Evolutionary conservation across 306 rosid species (phyloP), one percentile per base, ranked within the genome.

Genomic region (Castanopsis chinensis): DNA sequence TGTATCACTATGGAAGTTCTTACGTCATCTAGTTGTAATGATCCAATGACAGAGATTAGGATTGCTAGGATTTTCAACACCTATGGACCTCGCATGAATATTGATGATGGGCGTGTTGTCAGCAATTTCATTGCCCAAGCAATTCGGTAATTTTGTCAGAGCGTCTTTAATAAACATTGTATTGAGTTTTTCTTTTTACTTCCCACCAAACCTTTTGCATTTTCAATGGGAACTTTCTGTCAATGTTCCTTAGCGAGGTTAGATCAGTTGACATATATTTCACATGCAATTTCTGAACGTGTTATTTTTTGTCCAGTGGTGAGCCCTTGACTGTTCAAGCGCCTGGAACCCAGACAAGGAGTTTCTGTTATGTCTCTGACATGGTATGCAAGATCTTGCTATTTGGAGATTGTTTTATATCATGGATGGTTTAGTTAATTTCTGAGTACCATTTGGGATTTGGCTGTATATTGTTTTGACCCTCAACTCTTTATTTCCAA

Each of bases 91-190:
- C 99, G 99, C 84, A 95, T 95, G 99, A 95, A 92, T 79, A 95
- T 95, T 51, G 99, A 95, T 61, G 99, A 95, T 79, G 99, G 99
- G 0, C 99, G 99, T 83, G 99, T 92, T 14, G 99, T 95, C 51
- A 95, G 99, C 90, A 95, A 95, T 86, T 95, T 95, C 83, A 90
- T 95, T 72, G 99, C 99, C 51, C 99, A 95, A 89, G 97, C 97
- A 19, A 81, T 95, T 76, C 97, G 99, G 99, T 95, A 86, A 78
- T 74, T 37, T 67, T 17, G 51, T 64, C 55, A 13, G 41, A 63
- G 52, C 11, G 10, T 10, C 4, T 20, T 61, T 13, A 61, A 61
- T 7, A 25, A 61, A 27, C 41, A 27, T 59, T 33, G 35, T 67
- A 27, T 33, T 6, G 21, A 33, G 71, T 67, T 67, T 67, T 33